phyloP scores from a whole-genome alignment of 176 grass and related monocot genomes.

The Eleusine coracana region DNA sequence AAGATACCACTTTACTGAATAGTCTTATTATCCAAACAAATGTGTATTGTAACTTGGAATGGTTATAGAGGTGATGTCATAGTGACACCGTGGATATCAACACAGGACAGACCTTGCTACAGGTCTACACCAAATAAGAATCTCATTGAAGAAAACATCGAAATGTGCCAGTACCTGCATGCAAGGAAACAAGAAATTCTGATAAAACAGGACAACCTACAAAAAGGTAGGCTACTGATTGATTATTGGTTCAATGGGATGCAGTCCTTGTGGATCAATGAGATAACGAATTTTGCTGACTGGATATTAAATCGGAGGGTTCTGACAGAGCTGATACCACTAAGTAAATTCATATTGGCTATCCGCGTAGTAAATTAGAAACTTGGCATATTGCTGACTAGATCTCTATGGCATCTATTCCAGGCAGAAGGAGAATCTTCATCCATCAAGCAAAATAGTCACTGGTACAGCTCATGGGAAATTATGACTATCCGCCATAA shows the following conservation, averaged over 20 bases:
- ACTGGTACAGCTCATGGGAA: not conserved
- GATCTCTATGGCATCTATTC: not conserved
- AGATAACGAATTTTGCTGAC: not conserved
- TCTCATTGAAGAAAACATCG: not conserved
- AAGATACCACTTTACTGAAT: not conserved
- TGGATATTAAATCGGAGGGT: not conserved
- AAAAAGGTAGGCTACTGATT: not conserved
- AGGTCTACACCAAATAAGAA: slow-evolving; percentile 5
- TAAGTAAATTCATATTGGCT: not conserved
- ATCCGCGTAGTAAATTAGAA: not conserved
- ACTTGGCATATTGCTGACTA: not conserved
- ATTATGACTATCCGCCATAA: not conserved
- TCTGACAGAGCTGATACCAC: not conserved
- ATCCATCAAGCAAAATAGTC: not conserved
- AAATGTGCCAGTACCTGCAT: not conserved
- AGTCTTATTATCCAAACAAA: slow-evolving; percentile 1
- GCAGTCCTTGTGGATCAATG: not conserved
- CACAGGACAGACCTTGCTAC: not conserved
- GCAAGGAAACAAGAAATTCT: slow-evolving; percentile 10
- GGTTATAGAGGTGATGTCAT: not conserved
- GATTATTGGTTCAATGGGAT: not conserved
- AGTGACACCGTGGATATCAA: not conserved
- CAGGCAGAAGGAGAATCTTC: not conserved
- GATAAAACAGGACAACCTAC: not conserved
- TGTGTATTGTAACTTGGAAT: not conserved